Evolutionary conservation across 2,329 filamentous ascomycete genomes (phyloP).

Genomic region (Canariomyces notabilis): DNA sequence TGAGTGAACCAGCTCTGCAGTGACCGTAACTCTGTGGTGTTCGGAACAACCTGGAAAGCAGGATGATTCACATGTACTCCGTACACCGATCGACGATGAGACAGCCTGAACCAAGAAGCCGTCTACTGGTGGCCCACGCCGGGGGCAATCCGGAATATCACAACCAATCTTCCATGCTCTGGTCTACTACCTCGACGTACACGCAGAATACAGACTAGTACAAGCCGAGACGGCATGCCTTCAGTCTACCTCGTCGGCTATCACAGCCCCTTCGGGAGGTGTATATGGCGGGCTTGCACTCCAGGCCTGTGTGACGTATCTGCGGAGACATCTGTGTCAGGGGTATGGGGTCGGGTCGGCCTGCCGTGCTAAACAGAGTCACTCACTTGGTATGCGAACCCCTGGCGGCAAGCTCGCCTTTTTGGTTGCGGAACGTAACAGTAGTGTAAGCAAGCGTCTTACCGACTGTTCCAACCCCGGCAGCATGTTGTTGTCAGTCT

Average conservation of each 20-base stretch:
- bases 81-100: no score
- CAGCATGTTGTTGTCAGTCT: conserved; percentile 4
- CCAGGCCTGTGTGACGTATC: conserved; percentile 18
- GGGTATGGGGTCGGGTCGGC: no score
- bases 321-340: neutral
- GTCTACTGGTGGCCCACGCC: no score
- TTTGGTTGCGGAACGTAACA: conserved; percentile 53
- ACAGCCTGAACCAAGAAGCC: no score
- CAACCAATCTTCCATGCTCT: neutral
- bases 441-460: conserved; percentile 59
- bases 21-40: no score
- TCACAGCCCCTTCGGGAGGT: conserved; percentile 10
- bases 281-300: conserved; percentile 7
- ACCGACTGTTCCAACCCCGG: conserved; percentile 44
- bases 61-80: no score
- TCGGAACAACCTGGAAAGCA: no score
- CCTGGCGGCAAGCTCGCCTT: conserved; percentile 55
- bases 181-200: neutral
- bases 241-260: conserved; percentile 9
- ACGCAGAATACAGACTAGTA: neutral
- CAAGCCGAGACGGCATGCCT: neutral
- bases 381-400: conserved; percentile 63
- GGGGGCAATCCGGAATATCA: no score
- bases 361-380: no score
- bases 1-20: no score